A percentile compares a stretch with the other conserved stretches of the same genome.
Conservation (phyloP, 2,329 filamentous ascomycete genomes). For the Alternaria postmessia region DNA sequence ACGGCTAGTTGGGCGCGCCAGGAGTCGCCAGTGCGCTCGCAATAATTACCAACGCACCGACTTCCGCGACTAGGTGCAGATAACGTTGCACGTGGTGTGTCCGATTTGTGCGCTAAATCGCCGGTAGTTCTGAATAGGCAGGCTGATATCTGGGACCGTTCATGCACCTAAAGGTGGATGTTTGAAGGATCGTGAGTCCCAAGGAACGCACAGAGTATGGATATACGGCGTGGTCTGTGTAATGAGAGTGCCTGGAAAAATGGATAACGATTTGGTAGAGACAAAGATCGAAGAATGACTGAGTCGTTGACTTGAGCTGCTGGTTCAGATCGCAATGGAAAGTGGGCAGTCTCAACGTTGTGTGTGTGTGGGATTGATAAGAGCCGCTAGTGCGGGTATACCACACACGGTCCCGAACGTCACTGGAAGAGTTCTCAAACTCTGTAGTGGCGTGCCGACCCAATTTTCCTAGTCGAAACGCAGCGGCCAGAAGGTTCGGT, state of each 20-base stretch:
- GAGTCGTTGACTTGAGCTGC: not conserved
- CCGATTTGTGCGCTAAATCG: constrained; percentile 17
- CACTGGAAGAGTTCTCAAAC: constrained; percentile 23
- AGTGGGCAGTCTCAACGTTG: constrained; percentile 2
- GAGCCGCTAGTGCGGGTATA: constrained; percentile 23
- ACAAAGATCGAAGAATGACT: not conserved
- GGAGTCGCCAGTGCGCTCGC: constrained; percentile 12
- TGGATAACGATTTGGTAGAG: not conserved
- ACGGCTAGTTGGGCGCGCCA: constrained; percentile 13
- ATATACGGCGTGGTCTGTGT: constrained; percentile 24
- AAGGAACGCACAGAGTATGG: constrained; percentile 29
- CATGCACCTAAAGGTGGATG: constrained; percentile 29
- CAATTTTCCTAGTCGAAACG: constrained; percentile 34
- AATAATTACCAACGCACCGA: constrained; percentile 23
- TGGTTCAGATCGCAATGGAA: constrained; percentile 8
- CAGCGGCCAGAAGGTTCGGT: constrained; percentile 46
- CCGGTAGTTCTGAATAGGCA: constrained; percentile 20
- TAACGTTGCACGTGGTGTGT: constrained; percentile 28
- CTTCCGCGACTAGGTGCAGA: constrained; percentile 23
- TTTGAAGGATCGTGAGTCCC: constrained; percentile 24
- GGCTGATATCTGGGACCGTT: constrained; percentile 21
- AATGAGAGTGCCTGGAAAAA: not conserved
- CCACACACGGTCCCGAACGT: constrained; percentile 22
- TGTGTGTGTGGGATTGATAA: constrained; percentile 29
- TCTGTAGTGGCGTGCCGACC: constrained; percentile 28